Conservation (phyloP, 257 asterid genomes). For the Datura wrightii region DNA sequence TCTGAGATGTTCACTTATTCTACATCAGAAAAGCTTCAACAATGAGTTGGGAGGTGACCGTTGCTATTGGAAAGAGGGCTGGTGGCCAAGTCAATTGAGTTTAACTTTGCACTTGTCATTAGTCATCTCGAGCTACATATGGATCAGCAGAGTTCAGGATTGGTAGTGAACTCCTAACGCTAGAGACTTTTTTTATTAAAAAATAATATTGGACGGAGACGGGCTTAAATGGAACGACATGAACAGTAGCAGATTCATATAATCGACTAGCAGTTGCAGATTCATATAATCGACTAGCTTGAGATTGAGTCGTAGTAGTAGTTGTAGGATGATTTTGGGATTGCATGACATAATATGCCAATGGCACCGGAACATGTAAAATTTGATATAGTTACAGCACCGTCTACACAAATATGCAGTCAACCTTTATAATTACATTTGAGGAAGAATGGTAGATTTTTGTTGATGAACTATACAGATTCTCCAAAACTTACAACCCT, state of each 20-base stretch:
- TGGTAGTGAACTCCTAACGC: not conserved
- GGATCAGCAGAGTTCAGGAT: not conserved
- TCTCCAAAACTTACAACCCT: slow-evolving; percentile 24
- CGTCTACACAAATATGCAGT: not conserved
- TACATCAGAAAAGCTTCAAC: too few species aligned
- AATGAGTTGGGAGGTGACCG: too few species aligned
- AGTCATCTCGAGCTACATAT: not conserved
- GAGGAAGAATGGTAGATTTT: not conserved
- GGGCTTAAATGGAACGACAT: not conserved
- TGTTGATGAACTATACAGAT: slow-evolving; percentile 10
- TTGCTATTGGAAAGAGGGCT: not conserved
- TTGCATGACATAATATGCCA: not conserved
- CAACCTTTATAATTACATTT: slow-evolving; percentile 7
- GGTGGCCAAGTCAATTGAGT: not conserved
- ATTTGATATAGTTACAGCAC: not conserved
- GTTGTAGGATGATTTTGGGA: not conserved
- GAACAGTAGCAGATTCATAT: not conserved
- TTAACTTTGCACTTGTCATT: not conserved
- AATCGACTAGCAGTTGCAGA: not conserved
- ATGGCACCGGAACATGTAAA: not conserved
- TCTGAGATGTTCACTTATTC: too few species aligned
- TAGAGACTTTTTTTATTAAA: not conserved
- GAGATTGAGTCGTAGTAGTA: not conserved
- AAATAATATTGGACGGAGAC: not conserved
- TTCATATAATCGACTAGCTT: not conserved